Evolutionary conservation across 2,329 filamentous ascomycete genomes (phyloP).

Genomic region (Emmonsia crescens): DNA sequence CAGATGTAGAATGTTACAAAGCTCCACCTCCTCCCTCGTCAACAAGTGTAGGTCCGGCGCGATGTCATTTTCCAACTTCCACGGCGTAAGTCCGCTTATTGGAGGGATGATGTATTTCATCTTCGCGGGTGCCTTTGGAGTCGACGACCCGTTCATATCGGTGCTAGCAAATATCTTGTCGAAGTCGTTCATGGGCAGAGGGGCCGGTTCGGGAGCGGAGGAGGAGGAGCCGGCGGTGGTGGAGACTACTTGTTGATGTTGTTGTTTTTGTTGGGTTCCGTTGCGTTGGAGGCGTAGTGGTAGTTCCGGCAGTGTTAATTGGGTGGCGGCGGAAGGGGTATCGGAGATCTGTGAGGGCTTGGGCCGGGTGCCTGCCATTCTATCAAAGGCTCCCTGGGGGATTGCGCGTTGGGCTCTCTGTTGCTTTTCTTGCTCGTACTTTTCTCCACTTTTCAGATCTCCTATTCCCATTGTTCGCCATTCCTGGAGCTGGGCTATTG

Average conservation of each 20-base stretch:
- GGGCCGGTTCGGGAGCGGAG: conserved; percentile 20
- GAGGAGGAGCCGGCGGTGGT: neutral
- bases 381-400: conserved; percentile 73
- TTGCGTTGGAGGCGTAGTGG: conserved; percentile 48
- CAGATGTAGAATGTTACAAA: conserved; percentile 74
- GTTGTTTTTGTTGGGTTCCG: conserved; percentile 22
- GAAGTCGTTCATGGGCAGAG: conserved; percentile 40
- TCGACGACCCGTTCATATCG: conserved; percentile 32
- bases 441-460: conserved; percentile 75
- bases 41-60: conserved; percentile 73
- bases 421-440: conserved; percentile 84
- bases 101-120: conserved; percentile 43
- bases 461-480: conserved; percentile 81
- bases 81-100: conserved; percentile 36
- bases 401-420: conserved; percentile 53
- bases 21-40: conserved; percentile 68
- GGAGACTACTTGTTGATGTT: no score
- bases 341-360: conserved; percentile 60
- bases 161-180: conserved; percentile 47
- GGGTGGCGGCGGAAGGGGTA: conserved; percentile 60
- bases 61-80: conserved; percentile 62
- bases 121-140: conserved; percentile 30
- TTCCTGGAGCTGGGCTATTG: conserved; percentile 82
- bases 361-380: conserved; percentile 63
- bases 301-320: conserved; percentile 69